phyloP scores from a whole-genome alignment of 2,329 filamentous ascomycete genomes.

The Aspergillus persii region DNA sequence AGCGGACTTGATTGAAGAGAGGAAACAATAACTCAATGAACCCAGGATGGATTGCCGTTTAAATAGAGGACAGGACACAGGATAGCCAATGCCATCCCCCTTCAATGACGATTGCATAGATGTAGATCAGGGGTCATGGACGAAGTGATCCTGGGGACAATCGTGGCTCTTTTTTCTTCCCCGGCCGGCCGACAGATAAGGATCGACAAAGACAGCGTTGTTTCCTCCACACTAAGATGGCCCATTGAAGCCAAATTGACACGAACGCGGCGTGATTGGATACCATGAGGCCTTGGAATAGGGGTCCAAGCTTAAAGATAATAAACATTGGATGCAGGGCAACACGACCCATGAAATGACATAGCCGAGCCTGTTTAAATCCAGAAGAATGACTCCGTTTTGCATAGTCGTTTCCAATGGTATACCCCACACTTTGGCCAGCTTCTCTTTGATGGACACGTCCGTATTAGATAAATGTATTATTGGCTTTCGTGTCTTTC shows the following conservation, averaged over 20 bases:
- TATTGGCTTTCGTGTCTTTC: neutral
- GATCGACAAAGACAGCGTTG: slow-evolving; percentile 15
- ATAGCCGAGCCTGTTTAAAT: neutral
- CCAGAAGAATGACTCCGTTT: neutral
- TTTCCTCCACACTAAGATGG: neutral
- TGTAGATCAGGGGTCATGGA: slow-evolving; percentile 19
- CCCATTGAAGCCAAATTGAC: neutral
- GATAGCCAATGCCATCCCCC: neutral
- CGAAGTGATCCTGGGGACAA: neutral
- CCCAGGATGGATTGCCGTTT: slow-evolving; percentile 11
- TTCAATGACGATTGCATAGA: neutral
- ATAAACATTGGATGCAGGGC: slow-evolving; percentile 1
- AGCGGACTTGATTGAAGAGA: slow-evolving; percentile 18
- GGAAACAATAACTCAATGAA: neutral
- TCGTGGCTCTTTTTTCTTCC: neutral
- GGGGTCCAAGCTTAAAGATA: slow-evolving; percentile 2
- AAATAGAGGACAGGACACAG: slow-evolving; percentile 22
- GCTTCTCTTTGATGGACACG: neutral
- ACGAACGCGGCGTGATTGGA: neutral
- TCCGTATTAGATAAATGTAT: neutral
- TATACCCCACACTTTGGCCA: neutral
- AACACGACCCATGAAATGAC: neutral
- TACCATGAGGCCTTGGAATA: neutral
- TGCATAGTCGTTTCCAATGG: neutral
- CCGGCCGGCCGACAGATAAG: slow-evolving; percentile 6